Percentiles rank a stretch among this genome's conserved stretches.
phyloP scores from a whole-genome alignment of 2,329 filamentous ascomycete genomes.

The Coniochaeta sp. region DNA sequence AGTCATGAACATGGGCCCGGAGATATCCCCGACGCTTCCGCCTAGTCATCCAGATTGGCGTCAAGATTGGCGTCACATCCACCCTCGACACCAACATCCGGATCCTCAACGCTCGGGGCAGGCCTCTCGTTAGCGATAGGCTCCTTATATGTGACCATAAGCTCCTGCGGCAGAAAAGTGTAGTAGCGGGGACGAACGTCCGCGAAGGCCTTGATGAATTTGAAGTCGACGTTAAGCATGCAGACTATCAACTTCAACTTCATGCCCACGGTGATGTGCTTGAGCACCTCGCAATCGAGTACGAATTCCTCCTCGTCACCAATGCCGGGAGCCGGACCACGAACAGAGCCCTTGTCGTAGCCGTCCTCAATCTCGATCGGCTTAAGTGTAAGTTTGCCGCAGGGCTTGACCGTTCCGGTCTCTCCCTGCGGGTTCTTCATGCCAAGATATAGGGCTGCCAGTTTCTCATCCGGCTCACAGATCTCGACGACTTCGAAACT shows the following conservation, averaged over 20 bases:
- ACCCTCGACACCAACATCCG: constrained; percentile 19
- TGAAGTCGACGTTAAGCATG: constrained; percentile 47
- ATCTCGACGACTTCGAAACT: constrained; percentile 55
- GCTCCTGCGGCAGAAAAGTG: constrained; percentile 57
- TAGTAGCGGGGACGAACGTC: constrained; percentile 56
- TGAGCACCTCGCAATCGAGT: constrained; percentile 30
- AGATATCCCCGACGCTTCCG: background rate
- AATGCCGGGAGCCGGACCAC: constrained; percentile 1
- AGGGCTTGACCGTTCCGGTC: constrained; percentile 24
- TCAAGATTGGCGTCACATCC: constrained; percentile 7
- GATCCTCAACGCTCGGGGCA: constrained; percentile 34
- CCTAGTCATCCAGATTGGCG: constrained; percentile 11
- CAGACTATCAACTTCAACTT: constrained; percentile 47
- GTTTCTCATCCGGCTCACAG: constrained; percentile 31
- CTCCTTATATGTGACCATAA: constrained; percentile 60
- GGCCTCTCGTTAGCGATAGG: constrained; percentile 38
- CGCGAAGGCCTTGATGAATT: constrained; percentile 54
- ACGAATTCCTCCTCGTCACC: constrained; percentile 45
- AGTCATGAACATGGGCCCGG: too few species aligned
- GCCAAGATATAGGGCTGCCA: constrained; percentile 34
- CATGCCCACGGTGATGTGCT: constrained; percentile 51
- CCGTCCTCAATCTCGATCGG: constrained; percentile 39
- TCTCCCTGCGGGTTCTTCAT: constrained; percentile 18
- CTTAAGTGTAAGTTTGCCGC: constrained; percentile 37
- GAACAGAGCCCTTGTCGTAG: constrained; percentile 30